Evolutionary conservation across 2,329 filamentous ascomycete genomes (phyloP).

Genomic region (Fusarium circinatum): DNA sequence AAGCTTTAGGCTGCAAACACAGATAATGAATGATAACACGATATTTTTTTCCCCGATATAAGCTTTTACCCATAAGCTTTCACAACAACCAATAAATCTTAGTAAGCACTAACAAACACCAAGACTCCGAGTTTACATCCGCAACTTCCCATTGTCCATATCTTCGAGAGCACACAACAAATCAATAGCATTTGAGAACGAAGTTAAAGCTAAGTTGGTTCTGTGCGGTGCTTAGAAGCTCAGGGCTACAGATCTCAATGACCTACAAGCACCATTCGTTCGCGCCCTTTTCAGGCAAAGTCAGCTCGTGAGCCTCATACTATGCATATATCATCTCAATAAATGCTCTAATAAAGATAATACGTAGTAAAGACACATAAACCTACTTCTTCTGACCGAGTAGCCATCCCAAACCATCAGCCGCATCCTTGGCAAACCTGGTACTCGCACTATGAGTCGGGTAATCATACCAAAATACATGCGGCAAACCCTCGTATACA

Average conservation of each 20-base stretch:
- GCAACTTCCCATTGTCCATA: not conserved
- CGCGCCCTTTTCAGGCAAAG: accelerated
- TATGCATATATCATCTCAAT: accelerated
- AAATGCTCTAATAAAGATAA: accelerated
- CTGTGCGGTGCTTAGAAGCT: not conserved
- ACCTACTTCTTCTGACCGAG: not conserved
- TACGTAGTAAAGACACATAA: accelerated
- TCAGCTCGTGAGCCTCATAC: accelerated
- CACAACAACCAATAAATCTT: no score
- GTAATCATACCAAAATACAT: not conserved
- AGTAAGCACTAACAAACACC: no score
- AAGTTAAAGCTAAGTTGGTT: accelerated
- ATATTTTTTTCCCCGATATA: no score
- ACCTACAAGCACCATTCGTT: no score
- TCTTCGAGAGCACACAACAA: not conserved
- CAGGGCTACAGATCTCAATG: no score
- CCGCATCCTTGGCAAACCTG: not conserved
- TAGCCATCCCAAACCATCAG: not conserved
- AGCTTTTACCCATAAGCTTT: no score
- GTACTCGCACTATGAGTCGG: not conserved
- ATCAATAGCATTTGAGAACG: accelerated
- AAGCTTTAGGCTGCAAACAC: no score
- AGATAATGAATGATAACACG: no score
- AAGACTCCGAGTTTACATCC: no score
- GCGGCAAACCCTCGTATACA: not conserved